Evolutionary conservation across 139 green algal species (phyloP).

Genomic region (Chlamydomonas asymmetrica): DNA sequence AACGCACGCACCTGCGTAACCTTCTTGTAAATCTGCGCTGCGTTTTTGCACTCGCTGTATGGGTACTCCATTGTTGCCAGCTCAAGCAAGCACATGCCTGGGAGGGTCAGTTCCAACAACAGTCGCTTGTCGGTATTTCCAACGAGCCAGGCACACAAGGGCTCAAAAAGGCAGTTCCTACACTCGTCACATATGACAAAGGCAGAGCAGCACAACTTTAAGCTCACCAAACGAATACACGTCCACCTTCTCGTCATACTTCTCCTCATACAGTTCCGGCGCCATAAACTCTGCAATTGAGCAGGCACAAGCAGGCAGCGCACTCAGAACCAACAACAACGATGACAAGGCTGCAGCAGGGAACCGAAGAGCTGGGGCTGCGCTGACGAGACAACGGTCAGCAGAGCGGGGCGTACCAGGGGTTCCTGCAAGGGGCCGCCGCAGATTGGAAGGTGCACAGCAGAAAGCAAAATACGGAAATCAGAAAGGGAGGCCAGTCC

Average conservation of each 20-base stretch:
- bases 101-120: constrained; percentile 70
- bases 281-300: constrained; percentile 26
- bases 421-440: no score
- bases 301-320: background rate
- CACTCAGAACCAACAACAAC: background rate
- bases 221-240: constrained; percentile 63
- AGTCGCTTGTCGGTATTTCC: no score
- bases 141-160: no score
- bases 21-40: constrained; percentile 99
- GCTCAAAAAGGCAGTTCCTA: no score
- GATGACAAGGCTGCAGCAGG: no score
- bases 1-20: constrained; percentile 86
- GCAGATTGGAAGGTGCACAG: no score
- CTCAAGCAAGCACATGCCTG: constrained; percentile 98
- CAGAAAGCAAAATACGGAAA: no score
- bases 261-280: constrained; percentile 97
- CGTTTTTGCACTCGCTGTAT: constrained; percentile 97
- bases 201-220: background rate
- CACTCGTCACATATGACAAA: no score
- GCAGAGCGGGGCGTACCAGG: no score
- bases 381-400: no score
- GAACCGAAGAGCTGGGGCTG: no score
- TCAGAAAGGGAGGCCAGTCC: no score
- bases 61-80: constrained; percentile 97
- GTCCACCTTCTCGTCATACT: constrained; percentile 98